Base-by-base conservation (phyloP, 169 alveolate species). In the Eimeria necatrix region DNA sequence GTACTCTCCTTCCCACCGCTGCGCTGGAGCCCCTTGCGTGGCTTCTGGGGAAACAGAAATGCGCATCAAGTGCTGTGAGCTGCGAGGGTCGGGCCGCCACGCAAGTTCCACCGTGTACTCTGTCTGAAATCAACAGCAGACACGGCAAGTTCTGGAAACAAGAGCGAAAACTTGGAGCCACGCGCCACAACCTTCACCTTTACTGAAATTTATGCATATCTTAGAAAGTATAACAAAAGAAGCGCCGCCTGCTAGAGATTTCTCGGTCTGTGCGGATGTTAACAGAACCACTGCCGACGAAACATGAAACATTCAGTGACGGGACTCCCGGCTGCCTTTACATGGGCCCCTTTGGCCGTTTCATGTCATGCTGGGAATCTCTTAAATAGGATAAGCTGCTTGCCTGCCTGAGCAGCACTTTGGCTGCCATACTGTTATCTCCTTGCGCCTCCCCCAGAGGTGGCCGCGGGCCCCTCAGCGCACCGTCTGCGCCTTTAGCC, bases 31-130 rank as follows among this genome's bases (percentile, higher is more conserved):
- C n/a, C 84, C 84, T 5, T 46, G 53, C 1, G 52, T 14, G 20
- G 48, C 84, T 22, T 8, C 84, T n/a, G 84, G 53, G 24, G 56
- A 73, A 1, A 73, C 84, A 22, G 56, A 22, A 22, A 73, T 22
- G 2, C 7, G n/a, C 49, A 73, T 32, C 84, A 32, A 73, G 53
- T 32, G 49, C 56, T 22, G 49, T 26, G 12, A 18, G n/a, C 18
- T 73, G 7, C 12, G 84, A 18, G 84, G 84, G 9, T 73, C 53
- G 53, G 56, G 0, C 84, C 84, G 84, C 84, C 84, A 73, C 18
- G 84, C 18, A 5, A 73, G 49, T 51, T 73, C 84, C 53, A 73
- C 84, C 6, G 6, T n/a, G 52, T 73, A 32, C 53, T 26, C 8
- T 9, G 52, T 9, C 84, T 73, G 84, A 22, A 73, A 32, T 10